Base-by-base conservation (phyloP, 345 rosid genomes). In the Durio zibethinus region DNA sequence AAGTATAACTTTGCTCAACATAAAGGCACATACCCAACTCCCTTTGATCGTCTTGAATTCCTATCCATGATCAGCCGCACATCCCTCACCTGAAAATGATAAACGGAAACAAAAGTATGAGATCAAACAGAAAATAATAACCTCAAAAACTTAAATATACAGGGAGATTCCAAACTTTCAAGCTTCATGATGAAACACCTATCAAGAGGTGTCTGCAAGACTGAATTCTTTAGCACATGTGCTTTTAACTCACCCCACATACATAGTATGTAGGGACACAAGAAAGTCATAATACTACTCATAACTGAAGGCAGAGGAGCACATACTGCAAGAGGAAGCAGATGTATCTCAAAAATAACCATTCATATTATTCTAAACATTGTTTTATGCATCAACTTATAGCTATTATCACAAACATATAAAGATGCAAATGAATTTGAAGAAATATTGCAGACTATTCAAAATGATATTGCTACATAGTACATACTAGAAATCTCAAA, bases 21-120 rank as follows among this genome's bases (percentile, higher is more conserved):
- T 75, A 69, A 72, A 83, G 40, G 69, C 25, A 84, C 95, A 82
- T 93, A 93, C 98, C 98, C 98, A 88, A 94, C 98, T 84, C 98
- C 98, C 83, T 90, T 94, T 54, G 98, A 94, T 72, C 97, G 82
- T 80, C 98, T 88, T 71, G 98, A 94, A 80, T 93, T 94, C 83
- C 98, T 88, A 77, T 94, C 98, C 97, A 94, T 90, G 85, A 94
- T 94, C 85, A 94, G 79, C 23, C 97, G 94, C 29, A 94, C 98
- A 78, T 94, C 98, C 86, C 98, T 91, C 75, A 94, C 98, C 98
- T 94, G 86, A 78, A 85, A 81, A 79, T 38, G 74, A 45, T 66
- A 50, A 74, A 81, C 20, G 59, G 29, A 50, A 65, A 45, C 54
- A 45, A 20, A 71, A 80, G 52, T 68, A 50, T 52, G 74, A 53